Percentiles rank a stretch among this genome's conserved stretches.
These are phyloP conservation scores for Stevia rebaudiana DNA, from an alignment of 140 eudicot species.

Conservation along the genomic window DNA sequence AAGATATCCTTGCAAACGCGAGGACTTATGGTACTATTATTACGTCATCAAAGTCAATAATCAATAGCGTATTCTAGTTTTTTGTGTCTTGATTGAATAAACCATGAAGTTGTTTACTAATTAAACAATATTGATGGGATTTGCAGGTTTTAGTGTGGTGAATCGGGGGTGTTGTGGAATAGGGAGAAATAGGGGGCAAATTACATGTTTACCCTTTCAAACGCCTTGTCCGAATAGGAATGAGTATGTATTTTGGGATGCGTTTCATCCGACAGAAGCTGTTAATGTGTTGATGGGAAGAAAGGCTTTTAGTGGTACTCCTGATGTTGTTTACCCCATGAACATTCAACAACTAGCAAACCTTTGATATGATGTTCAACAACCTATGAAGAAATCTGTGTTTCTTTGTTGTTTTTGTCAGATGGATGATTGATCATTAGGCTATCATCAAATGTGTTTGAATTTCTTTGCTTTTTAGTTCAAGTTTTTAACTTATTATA, in stretches of 20 bases:
- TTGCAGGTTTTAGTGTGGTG: slow-evolving; percentile 59
- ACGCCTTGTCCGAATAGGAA: slow-evolving; percentile 62
- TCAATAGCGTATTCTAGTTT: neutral
- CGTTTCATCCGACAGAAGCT: slow-evolving; percentile 88
- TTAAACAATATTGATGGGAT: neutral
- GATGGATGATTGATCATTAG: slow-evolving; percentile 21
- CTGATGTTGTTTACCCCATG: slow-evolving; percentile 52
- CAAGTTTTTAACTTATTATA: neutral
- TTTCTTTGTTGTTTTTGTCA: slow-evolving; percentile 32
- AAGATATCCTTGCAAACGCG: slow-evolving; percentile 62
- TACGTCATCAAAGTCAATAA: no score
- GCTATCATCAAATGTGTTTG: slow-evolving; percentile 14
- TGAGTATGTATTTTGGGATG: slow-evolving; percentile 82
- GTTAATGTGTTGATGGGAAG: slow-evolving; percentile 68
- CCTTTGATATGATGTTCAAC: slow-evolving; percentile 39
- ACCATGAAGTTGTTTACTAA: neutral
- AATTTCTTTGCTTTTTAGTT: neutral
- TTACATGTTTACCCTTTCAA: slow-evolving; percentile 85
- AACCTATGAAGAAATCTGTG: slow-evolving; percentile 26
- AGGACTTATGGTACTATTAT: slow-evolving; percentile 50
- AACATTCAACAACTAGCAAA: slow-evolving; percentile 79
- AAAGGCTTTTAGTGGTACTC: slow-evolving; percentile 61
- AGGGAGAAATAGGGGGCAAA: slow-evolving; percentile 81
- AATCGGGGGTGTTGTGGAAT: slow-evolving; percentile 80
- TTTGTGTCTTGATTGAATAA: neutral